phyloP scores from a whole-genome alignment of 352 stramenopile genomes.

The Phytophthora parvispora region DNA sequence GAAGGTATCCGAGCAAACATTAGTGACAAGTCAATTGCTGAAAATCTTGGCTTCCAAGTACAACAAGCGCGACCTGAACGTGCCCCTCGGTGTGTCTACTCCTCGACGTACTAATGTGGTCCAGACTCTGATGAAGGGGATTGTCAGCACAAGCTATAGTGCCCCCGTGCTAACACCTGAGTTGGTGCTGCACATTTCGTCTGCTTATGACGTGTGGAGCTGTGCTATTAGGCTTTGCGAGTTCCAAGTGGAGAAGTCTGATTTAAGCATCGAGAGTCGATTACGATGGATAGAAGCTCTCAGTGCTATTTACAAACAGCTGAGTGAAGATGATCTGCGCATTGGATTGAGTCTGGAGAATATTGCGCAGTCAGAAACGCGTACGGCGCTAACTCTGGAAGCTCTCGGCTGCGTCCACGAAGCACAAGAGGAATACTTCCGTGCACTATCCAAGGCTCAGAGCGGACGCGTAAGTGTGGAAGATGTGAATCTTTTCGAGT shows the following conservation, averaged over 20 bases:
- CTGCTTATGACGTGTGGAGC: constrained; percentile 88
- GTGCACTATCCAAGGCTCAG: constrained; percentile 82
- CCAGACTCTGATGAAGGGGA: constrained; percentile 85
- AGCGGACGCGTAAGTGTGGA: constrained; percentile 78
- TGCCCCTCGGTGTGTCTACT: constrained; percentile 58
- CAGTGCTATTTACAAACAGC: constrained; percentile 86
- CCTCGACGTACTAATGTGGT: constrained; percentile 84
- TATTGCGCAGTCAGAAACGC: constrained; percentile 79
- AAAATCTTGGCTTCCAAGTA: constrained; percentile 90
- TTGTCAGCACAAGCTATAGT: constrained; percentile 64
- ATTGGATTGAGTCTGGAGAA: constrained; percentile 86
- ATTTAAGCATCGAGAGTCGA: constrained; percentile 73
- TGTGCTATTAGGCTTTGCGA: constrained; percentile 79
- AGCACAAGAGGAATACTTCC: constrained; percentile 91
- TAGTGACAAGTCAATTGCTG: constrained; percentile 69
- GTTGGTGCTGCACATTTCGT: constrained; percentile 84
- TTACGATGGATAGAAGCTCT: constrained; percentile 90
- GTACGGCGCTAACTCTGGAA: constrained; percentile 79
- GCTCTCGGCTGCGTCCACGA: constrained; percentile 87
- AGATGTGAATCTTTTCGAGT: constrained; percentile 88
- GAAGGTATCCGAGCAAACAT: constrained; percentile 55
- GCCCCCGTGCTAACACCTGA: constrained; percentile 86
- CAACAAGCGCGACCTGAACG: constrained; percentile 88
- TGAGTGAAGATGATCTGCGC: constrained; percentile 88
- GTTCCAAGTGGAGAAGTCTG: constrained; percentile 83